These are phyloP conservation scores for Kalmusia sp. DNA, from an alignment of 2,329 filamentous ascomycete genomes.

Conservation along the genomic window DNA sequence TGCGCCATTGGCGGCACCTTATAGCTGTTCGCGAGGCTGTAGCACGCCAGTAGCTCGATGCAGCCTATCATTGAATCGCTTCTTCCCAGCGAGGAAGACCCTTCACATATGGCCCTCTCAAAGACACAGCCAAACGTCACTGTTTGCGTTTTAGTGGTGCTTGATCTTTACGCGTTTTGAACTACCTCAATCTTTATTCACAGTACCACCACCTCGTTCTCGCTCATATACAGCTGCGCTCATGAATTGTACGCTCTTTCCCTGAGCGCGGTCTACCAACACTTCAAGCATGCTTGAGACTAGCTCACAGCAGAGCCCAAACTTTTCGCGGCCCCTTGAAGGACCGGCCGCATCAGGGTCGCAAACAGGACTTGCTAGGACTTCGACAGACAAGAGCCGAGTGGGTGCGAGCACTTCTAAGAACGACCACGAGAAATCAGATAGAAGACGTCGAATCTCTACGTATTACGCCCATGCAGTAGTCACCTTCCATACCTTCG, in stretches of 20 bases:
- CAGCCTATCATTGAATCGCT: too few species aligned
- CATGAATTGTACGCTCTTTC: not conserved
- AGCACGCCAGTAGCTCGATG: too few species aligned
- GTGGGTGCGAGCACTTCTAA: not conserved
- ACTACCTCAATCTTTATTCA: too few species aligned
- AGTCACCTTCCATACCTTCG: constrained; percentile 31
- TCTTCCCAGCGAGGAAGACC: too few species aligned
- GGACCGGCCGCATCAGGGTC: not conserved
- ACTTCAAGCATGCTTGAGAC: constrained; percentile 1
- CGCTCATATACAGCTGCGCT: too few species aligned
- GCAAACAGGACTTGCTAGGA: not conserved
- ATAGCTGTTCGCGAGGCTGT: too few species aligned
- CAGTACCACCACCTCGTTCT: too few species aligned
- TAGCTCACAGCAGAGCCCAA: not conserved
- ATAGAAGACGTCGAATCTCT: not conserved
- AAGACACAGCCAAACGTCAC: too few species aligned
- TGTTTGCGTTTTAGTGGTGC: too few species aligned
- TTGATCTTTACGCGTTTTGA: too few species aligned
- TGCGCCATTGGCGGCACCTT: too few species aligned
- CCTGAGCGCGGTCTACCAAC: not conserved
- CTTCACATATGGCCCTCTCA: too few species aligned
- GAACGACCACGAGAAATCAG: constrained; percentile 1
- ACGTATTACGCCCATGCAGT: constrained; percentile 29
- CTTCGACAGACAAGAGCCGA: not conserved
- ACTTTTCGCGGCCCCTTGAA: not conserved